Evolutionary conservation across 306 rosid species (phyloP).

Genomic region (Quercus dentata): DNA sequence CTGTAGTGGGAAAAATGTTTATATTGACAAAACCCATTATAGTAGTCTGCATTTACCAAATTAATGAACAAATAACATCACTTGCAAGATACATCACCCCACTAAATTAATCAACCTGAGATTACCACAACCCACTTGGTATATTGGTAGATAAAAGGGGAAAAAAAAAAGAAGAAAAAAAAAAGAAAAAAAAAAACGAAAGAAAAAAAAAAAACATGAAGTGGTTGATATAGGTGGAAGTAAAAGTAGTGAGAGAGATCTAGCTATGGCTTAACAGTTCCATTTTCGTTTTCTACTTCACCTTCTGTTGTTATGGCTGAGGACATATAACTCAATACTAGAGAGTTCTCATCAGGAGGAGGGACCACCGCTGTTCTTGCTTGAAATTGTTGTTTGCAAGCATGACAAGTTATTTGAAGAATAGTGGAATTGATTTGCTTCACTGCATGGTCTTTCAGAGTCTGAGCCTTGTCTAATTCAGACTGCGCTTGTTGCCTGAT

Average conservation of each 20-base stretch:
- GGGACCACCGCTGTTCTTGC: slow-evolving; percentile 9
- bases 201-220: no score
- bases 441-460: slow-evolving; percentile 68
- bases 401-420: slow-evolving; percentile 88
- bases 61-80: slow-evolving; percentile 46
- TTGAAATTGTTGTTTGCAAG: slow-evolving; percentile 70
- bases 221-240: no score
- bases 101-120: slow-evolving; percentile 29
- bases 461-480: slow-evolving; percentile 74
- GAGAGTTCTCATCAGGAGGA: slow-evolving; percentile 39
- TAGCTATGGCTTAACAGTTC: slow-evolving; percentile 26
- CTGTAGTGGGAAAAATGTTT: not conserved
- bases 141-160: slow-evolving; percentile 35
- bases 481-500: slow-evolving; percentile 76
- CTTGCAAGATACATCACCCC: slow-evolving; percentile 41
- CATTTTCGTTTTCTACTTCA: slow-evolving; percentile 36
- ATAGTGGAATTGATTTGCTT: slow-evolving; percentile 74
- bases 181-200: slow-evolving; percentile 1
- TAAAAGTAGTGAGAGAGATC: slow-evolving; percentile 7
- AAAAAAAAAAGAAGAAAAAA: slow-evolving; percentile 1
- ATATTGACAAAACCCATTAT: slow-evolving; percentile 17
- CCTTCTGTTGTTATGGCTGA: slow-evolving; percentile 62
- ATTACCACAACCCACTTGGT: slow-evolving; percentile 39
- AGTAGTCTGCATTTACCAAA: slow-evolving; percentile 41
- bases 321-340: slow-evolving; percentile 61